A percentile compares a stretch with the other conserved stretches of the same genome.
Evolutionary conservation across 2,329 filamentous ascomycete genomes (phyloP).

Genomic region (Phialophora macrospora): DNA sequence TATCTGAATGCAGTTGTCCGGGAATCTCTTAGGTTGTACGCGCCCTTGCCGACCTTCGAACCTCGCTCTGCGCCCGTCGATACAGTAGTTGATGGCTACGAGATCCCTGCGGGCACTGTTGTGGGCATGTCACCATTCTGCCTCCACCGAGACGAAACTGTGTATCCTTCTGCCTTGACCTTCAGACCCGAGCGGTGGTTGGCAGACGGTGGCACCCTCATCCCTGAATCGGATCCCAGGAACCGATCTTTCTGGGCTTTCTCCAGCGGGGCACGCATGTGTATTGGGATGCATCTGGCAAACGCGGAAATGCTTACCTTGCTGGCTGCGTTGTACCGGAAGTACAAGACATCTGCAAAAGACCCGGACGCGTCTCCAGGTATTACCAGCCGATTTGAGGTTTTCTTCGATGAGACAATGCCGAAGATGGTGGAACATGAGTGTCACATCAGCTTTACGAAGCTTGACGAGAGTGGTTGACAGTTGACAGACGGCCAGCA

Average conservation of each 20-base stretch:
- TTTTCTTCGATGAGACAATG: conserved; percentile 42
- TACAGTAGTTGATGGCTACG: conserved; percentile 45
- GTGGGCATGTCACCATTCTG: conserved; percentile 45
- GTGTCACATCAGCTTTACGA: conserved; percentile 36
- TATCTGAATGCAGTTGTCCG: conserved; percentile 57
- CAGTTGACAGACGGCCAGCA: not conserved
- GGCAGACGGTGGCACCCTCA: conserved; percentile 26
- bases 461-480: conserved; percentile 16
- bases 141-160: conserved; percentile 48
- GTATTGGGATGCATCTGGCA: conserved; percentile 51
- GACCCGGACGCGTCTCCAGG: conserved; percentile 40
- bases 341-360: conserved; percentile 47
- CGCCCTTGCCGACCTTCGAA: conserved; percentile 57
- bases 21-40: conserved; percentile 56
- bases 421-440: conserved; percentile 38
- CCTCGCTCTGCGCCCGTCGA: conserved; percentile 48
- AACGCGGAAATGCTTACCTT: conserved; percentile 59
- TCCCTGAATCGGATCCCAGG: conserved; percentile 33
- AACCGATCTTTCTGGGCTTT: conserved; percentile 47
- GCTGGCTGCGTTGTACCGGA: conserved; percentile 52
- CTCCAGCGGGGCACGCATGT: conserved; percentile 50
- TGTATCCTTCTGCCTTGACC: conserved; percentile 53
- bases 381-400: conserved; percentile 43
- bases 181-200: conserved; percentile 50
- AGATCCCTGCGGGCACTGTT: conserved; percentile 41